phyloP scores from a whole-genome alignment of 805 yeast genomes.

The Schizosaccharomyces cryophilus region DNA sequence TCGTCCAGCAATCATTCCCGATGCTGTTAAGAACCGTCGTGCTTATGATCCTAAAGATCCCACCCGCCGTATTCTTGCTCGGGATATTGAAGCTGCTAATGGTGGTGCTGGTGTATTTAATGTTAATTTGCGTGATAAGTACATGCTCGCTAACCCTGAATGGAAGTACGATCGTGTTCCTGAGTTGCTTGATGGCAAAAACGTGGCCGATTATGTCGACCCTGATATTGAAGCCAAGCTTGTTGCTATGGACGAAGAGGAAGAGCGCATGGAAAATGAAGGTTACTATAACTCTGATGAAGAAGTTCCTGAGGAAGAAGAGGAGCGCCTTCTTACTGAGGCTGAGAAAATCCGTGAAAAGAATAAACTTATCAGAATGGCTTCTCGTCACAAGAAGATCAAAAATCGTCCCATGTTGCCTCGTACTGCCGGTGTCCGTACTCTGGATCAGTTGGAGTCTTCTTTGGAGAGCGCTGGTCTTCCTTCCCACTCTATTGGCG shows the following conservation, averaged over 20 bases:
- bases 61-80: constrained; percentile 52
- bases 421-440: constrained; percentile 37
- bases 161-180: constrained; percentile 98
- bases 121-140: constrained; percentile 76
- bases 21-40: constrained; percentile 30
- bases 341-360: constrained; percentile 90
- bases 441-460: constrained; percentile 55
- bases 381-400: constrained; percentile 63
- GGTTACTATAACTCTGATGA: constrained; percentile 89
- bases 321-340: constrained; percentile 52
- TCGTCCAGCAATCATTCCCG: constrained; percentile 67
- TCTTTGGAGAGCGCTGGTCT: constrained; percentile 81
- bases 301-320: constrained; percentile 29
- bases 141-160: constrained; percentile 77
- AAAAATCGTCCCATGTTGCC: constrained; percentile 81
- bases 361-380: constrained; percentile 79
- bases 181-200: constrained; percentile 83
- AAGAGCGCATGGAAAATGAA: constrained; percentile 73
- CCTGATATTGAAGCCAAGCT: constrained; percentile 84
- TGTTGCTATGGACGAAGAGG: constrained; percentile 90
- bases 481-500: constrained; percentile 45
- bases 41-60: constrained; percentile 66
- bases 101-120: constrained; percentile 98
- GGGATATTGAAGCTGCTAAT: constrained; percentile 76
- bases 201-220: constrained; percentile 91